These are phyloP conservation scores for Inga laurina DNA, from an alignment of 306 rosid genomes.

Conservation along the genomic window DNA sequence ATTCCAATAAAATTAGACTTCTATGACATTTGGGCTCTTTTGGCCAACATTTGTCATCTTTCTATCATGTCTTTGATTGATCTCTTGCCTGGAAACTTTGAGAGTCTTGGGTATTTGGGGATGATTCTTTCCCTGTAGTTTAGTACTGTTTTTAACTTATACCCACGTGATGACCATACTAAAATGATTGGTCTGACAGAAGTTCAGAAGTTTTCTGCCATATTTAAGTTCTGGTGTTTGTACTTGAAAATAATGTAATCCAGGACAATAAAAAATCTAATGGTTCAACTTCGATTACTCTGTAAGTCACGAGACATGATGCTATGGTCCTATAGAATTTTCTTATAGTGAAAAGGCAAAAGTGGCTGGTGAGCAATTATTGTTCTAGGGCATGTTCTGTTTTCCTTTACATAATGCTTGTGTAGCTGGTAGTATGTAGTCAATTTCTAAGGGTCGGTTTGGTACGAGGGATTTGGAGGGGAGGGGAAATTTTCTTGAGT, in stretches of 20 bases:
- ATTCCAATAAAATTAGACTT: neutral
- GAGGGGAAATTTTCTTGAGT: no score
- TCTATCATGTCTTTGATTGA: constrained; percentile 1
- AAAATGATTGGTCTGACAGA: constrained; percentile 10
- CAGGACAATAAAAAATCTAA: neutral
- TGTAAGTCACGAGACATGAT: neutral
- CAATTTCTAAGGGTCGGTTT: no score
- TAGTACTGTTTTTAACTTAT: neutral
- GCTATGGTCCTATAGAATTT: neutral
- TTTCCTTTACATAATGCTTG: no score
- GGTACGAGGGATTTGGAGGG: no score
- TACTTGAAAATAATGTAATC: neutral
- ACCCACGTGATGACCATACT: constrained; percentile 4
- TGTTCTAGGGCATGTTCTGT: no score
- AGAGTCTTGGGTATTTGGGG: neutral
- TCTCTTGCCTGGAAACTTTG: constrained; percentile 1
- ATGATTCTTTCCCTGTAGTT: constrained; percentile 2
- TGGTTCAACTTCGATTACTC: neutral
- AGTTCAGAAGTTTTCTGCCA: neutral
- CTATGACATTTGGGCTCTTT: neutral
- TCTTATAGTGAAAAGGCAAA: neutral
- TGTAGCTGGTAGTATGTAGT: no score
- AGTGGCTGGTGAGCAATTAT: no score
- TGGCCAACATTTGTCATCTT: neutral
- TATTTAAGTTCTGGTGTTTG: constrained; percentile 25